These are phyloP conservation scores for Apiotrichum mycotoxinovorans DNA, from an alignment of 1,284 basidiomycete species.

Conservation along the genomic window DNA sequence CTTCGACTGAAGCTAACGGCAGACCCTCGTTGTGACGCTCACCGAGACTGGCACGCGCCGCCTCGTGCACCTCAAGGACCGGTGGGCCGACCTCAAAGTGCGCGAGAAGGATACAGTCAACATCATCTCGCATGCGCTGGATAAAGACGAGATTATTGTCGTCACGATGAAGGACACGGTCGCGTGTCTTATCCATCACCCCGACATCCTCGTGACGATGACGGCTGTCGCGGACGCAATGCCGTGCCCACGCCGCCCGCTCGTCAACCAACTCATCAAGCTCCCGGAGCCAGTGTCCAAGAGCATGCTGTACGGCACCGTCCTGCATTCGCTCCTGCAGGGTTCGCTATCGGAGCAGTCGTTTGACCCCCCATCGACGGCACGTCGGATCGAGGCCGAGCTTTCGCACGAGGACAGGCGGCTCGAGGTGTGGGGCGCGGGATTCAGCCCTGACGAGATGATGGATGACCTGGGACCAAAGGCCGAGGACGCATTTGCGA, in stretches of 20 bases:
- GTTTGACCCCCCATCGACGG: conserved; percentile 34
- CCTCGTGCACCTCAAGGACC: conserved; percentile 43
- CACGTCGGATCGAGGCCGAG: conserved; percentile 32
- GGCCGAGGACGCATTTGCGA: conserved; percentile 40
- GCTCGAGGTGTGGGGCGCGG: conserved; percentile 48
- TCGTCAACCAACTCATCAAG: conserved; percentile 64
- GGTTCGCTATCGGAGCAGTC: conserved; percentile 56
- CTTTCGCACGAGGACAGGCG: conserved; percentile 37
- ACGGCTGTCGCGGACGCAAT: conserved; percentile 78
- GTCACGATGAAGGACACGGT: conserved; percentile 41
- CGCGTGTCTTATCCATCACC: conserved; percentile 68
- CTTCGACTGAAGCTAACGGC: background rate
- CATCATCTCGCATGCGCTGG: conserved; percentile 55
- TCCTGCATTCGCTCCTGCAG: conserved; percentile 86
- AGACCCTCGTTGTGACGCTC: conserved; percentile 32
- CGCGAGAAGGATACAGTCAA: conserved; percentile 70
- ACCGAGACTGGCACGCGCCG: conserved; percentile 15
- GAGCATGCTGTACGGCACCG: conserved; percentile 75
- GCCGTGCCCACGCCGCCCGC: conserved; percentile 74
- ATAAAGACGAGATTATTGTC: conserved; percentile 21
- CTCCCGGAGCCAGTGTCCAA: conserved; percentile 51
- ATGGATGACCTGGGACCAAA: conserved; percentile 40
- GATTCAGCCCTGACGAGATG: conserved; percentile 43
- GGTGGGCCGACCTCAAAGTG: conserved; percentile 40
- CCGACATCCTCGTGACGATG: conserved; percentile 82